Conservation (phyloP, 2,329 filamentous ascomycete genomes). For the Fusarium sp. region DNA sequence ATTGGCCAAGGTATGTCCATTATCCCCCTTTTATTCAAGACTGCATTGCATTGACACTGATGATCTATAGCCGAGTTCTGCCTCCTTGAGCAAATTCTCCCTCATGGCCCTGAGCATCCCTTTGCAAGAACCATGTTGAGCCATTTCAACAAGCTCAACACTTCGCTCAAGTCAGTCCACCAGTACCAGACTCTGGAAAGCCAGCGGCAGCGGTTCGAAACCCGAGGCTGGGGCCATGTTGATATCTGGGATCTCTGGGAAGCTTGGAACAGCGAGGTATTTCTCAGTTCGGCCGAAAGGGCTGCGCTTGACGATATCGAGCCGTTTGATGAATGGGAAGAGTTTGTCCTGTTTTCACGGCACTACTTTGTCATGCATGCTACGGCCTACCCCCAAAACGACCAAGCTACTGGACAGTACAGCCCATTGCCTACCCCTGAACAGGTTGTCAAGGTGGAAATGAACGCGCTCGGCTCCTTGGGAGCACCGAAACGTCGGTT, state of each 20-base stretch:
- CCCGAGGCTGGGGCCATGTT: constrained; percentile 75
- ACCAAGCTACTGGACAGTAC: neutral
- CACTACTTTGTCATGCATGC: constrained; percentile 87
- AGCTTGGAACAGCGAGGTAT: constrained; percentile 78
- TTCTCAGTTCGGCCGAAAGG: constrained; percentile 72
- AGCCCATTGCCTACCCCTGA: neutral
- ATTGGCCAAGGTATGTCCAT: constrained; percentile 71
- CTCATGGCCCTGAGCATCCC: constrained; percentile 80
- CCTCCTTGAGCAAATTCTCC: constrained; percentile 87
- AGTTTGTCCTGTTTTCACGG: constrained; percentile 84
- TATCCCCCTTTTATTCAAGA: constrained; percentile 33
- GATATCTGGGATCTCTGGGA: constrained; percentile 81
- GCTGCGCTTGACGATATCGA: constrained; percentile 76
- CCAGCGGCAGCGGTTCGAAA: constrained; percentile 76
- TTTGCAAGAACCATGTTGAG: constrained; percentile 89
- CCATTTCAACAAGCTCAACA: constrained; percentile 85
- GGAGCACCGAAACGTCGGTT: constrained; percentile 65
- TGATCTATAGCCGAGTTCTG: constrained; percentile 74
- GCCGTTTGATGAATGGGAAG: constrained; percentile 96
- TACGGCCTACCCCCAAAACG: constrained; percentile 21
- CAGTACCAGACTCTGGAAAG: constrained; percentile 74
- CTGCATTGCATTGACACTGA: constrained; percentile 19
- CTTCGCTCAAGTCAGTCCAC: constrained; percentile 79
- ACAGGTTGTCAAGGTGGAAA: constrained; percentile 11
- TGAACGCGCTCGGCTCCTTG: constrained; percentile 17